A percentile compares a stretch with the other conserved stretches of the same genome.
phyloP scores from a whole-genome alignment of 345 rosid genomes.

The Physaria fendleri region DNA sequence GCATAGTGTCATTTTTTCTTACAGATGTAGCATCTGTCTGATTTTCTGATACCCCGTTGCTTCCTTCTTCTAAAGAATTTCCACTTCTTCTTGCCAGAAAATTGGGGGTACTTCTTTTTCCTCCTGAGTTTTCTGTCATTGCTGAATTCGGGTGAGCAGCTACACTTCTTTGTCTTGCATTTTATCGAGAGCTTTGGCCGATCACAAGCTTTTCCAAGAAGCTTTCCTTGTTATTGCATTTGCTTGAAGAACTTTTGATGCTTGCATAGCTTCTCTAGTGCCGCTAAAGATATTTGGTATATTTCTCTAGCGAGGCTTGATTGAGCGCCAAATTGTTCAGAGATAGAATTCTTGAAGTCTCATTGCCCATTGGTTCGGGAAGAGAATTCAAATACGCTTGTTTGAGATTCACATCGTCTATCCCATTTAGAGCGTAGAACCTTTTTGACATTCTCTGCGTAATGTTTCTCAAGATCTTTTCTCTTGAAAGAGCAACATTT shows the following conservation, averaged over 20 bases:
- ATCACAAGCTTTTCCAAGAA: not conserved
- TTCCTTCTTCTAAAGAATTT: not conserved
- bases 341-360: not conserved
- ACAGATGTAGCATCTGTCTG: not conserved
- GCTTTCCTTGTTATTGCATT: not conserved
- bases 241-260: not conserved
- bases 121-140: not conserved
- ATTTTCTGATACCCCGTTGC: not conserved
- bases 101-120: not conserved
- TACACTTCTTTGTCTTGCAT: not conserved
- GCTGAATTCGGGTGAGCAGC: not conserved
- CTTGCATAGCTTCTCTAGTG: not conserved
- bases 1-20: not conserved
- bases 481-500: not conserved
- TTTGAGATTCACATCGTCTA: not conserved
- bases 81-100: not conserved
- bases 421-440: not conserved
- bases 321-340: not conserved
- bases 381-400: not conserved
- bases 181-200: not conserved
- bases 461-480: not conserved
- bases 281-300: not conserved
- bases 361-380: not conserved
- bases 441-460: not conserved
- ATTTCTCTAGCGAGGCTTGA: not conserved